phyloP scores from a whole-genome alignment of 129 eudicot genomes.

The Tanacetum coccineum region DNA sequence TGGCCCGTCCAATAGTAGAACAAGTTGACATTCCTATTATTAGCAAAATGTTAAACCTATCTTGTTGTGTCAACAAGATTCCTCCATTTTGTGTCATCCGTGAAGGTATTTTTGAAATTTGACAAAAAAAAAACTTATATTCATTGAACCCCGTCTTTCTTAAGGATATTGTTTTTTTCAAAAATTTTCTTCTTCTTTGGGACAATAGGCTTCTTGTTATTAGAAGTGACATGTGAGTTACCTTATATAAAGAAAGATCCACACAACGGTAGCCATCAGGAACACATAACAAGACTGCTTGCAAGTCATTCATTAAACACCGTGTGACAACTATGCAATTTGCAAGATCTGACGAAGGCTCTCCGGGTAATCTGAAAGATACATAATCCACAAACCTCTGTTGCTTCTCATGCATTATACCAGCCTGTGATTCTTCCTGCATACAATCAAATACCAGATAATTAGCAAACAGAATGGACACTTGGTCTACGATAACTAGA shows the following conservation, averaged over 20 bases:
- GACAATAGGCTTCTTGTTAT: too few species aligned
- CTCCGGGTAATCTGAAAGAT: conserved; percentile 68
- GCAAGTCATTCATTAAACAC: conserved; percentile 46
- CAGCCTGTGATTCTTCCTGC: conserved; percentile 46
- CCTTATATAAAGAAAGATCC: too few species aligned
- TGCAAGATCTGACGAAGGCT: conserved; percentile 43
- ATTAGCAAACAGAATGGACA: conserved; percentile 2
- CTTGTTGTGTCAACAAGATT: too few species aligned
- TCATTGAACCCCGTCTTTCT: not conserved
- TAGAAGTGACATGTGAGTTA: too few species aligned
- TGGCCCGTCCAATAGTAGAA: conserved; percentile 54
- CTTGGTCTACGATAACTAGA: not conserved
- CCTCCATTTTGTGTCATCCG: too few species aligned
- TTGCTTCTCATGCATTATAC: conserved; percentile 28
- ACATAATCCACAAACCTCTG: conserved; percentile 49
- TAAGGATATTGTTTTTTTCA: not conserved
- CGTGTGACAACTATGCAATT: conserved; percentile 72
- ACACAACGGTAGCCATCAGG: too few species aligned
- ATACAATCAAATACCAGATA: conserved; percentile 13
- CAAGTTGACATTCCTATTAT: conserved; percentile 85
- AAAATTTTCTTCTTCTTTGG: not conserved
- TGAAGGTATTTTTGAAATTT: too few species aligned
- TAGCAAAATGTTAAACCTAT: conserved; percentile 1
- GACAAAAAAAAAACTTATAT: too few species aligned
- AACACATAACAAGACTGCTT: conserved; percentile 51